Base-by-base conservation (phyloP, 352 stramenopile species). In the Albugo candida region DNA sequence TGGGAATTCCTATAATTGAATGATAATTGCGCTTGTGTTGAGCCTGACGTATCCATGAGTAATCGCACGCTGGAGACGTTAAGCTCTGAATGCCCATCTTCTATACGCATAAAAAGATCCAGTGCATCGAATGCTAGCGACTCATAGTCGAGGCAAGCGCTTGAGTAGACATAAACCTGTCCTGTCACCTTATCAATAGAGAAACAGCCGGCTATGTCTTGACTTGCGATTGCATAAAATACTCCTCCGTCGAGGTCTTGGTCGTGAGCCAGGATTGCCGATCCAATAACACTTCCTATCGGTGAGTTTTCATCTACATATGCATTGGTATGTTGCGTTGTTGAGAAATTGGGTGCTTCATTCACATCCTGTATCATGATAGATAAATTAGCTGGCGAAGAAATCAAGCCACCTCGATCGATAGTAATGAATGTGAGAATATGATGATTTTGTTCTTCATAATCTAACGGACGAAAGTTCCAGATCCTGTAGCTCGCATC, bases 391-490 rank as follows among this genome's bases (percentile, higher is more conserved):
- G 38, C 38, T 10, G 24, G 24, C 3, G 38, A 8, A 24, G 38
- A 43, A 10, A 64, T 69, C 13, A 60, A 20, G 12, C 40, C 35
- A 14, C 47, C 19, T 1, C 55, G 57, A 53, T 73, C 73, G 43
- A 55, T 64, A 1, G 57, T 49, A 36, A 61, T 63, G 50, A 71
- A 59, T 5, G 42, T 55, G 11, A 80, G 27, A 13, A 12, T 48
- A 41, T 72, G 76, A 8, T 2, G 40, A 13, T 48, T 47, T 13
- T 59, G 45, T 0, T 21, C 41, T 40, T 80, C 67, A 41, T 60
- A 80, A 47, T 80, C 63, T 2, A 80, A 53, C 0, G 53, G 31
- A 1, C 58, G 14, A 45, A 67, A 24, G 13, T 49, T 37, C n/a
- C 55, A 54, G 0, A 72, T 45, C 13, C 52, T 19, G 12, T 3